Base-by-base conservation (phyloP, 306 rosid genomes). In the Sophora flavescens region DNA sequence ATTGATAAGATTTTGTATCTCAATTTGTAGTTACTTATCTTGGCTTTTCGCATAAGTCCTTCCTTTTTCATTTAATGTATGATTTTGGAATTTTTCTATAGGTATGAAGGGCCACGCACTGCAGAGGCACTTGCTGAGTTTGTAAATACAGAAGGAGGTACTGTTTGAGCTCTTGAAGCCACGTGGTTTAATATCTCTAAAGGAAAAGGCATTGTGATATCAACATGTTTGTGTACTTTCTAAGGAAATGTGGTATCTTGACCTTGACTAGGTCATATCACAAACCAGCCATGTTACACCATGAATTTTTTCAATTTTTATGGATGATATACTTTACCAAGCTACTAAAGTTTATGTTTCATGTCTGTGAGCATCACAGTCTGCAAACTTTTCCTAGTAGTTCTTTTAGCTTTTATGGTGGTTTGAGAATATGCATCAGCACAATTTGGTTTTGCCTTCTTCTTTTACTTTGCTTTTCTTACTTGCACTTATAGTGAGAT, bases 131-230 rank as follows among this genome's bases (percentile, higher is more conserved):
- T 92, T 75, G 86, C 84, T 14, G 99, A 90, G 83, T 92, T 78
- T 83, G 88, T 95, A 32, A 92, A 95, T 15, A 86, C 84, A 3
- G 97, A 90, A 84, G 93, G 83, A 90, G 97, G 97, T 92, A 89
- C 51, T 30, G 45, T 51, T 58, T 78, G 18, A 33, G 3, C 67
- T 52, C 79, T 47, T 45, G 63, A 70, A 53, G 26, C 42, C 59
- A 16, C 48, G 30, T 35, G 42, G n/a, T 61, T 51, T 58, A 16
- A 44, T 73, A 63, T 67, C 61, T 41, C 17, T 42, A 41, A 70
- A 74, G 47, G 11, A 53, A 22, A 63, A 36, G 32, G 41, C 57
- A 9, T 63, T 60, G 14, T 42, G 53, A 62, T 66, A n/a, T 42
- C 26, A 58, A 72, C 61, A 11, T 59, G 13, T 63, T 41, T 66